phyloP scores from a whole-genome alignment of 2,329 filamentous ascomycete genomes.

The Colletotrichum tofieldiae region DNA sequence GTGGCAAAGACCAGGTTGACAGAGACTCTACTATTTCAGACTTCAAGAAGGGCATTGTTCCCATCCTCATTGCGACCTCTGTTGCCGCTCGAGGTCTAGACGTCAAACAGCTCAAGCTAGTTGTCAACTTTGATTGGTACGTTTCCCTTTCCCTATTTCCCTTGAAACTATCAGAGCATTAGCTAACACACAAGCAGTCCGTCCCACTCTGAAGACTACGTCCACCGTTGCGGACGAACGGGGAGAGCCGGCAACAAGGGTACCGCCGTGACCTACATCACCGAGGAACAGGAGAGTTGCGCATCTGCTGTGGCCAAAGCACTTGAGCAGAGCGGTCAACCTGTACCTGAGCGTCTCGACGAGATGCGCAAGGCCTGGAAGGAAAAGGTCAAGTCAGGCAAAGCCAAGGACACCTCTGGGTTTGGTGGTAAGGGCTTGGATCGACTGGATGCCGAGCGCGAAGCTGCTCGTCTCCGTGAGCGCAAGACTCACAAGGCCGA shows the following conservation, averaged over 20 bases:
- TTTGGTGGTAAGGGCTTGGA: constrained; percentile 97
- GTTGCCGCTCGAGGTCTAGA: constrained; percentile 96
- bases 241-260: constrained; percentile 95
- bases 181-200: constrained; percentile 66
- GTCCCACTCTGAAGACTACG: constrained; percentile 96
- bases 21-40: constrained; percentile 93
- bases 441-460: constrained; percentile 90
- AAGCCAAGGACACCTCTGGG: constrained; percentile 89
- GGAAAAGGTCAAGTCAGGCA: constrained; percentile 93
- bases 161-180: neutral
- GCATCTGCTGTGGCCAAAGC: constrained; percentile 92
- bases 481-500: constrained; percentile 92
- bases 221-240: constrained; percentile 93
- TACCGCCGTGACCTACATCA: constrained; percentile 94
- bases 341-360: constrained; percentile 79
- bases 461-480: constrained; percentile 88
- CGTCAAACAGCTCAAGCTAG: constrained; percentile 95
- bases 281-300: constrained; percentile 91
- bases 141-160: neutral
- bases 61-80: constrained; percentile 93
- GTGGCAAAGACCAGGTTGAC: constrained; percentile 93
- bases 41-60: constrained; percentile 92
- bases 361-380: constrained; percentile 82
- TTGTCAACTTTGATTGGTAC: constrained; percentile 86
- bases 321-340: constrained; percentile 90